Evolutionary conservation across 2,329 filamentous ascomycete genomes (phyloP).

Genomic region (Cordyceps pruinosa): DNA sequence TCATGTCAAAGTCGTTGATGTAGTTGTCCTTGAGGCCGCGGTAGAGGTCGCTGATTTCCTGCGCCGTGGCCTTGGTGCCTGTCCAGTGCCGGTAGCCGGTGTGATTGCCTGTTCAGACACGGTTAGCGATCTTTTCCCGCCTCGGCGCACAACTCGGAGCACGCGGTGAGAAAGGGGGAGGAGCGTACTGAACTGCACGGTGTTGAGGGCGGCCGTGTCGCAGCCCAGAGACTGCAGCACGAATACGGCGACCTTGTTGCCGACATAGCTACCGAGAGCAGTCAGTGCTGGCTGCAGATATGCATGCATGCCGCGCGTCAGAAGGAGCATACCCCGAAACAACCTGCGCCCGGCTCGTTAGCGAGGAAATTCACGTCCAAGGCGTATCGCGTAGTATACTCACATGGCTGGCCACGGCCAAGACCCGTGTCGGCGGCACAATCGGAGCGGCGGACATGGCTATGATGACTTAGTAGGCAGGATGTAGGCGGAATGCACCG

Average conservation of each 20-base stretch:
- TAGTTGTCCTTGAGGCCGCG: constrained; percentile 75
- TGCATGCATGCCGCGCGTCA: background rate
- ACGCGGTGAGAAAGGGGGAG: background rate
- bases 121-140: background rate
- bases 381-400: constrained; percentile 26
- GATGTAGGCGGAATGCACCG: background rate
- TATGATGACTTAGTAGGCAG: background rate
- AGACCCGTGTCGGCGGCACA: constrained; percentile 57
- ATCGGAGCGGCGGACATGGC: constrained; percentile 9
- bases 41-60: constrained; percentile 80
- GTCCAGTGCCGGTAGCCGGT: constrained; percentile 86
- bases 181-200: constrained; percentile 83
- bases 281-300: background rate
- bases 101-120: constrained; percentile 92
- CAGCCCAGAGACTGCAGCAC: constrained; percentile 90
- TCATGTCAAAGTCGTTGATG: constrained; percentile 84
- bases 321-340: constrained; percentile 32
- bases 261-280: constrained; percentile 67
- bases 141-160: no score
- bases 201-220: constrained; percentile 90
- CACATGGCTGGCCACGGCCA: constrained; percentile 95
- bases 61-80: constrained; percentile 72
- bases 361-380: background rate
- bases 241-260: constrained; percentile 94
- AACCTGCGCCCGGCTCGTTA: constrained; percentile 26